Evolutionary conservation across 1,284 basidiomycete species (phyloP).

Genomic region (Pseudozyma pruni): DNA sequence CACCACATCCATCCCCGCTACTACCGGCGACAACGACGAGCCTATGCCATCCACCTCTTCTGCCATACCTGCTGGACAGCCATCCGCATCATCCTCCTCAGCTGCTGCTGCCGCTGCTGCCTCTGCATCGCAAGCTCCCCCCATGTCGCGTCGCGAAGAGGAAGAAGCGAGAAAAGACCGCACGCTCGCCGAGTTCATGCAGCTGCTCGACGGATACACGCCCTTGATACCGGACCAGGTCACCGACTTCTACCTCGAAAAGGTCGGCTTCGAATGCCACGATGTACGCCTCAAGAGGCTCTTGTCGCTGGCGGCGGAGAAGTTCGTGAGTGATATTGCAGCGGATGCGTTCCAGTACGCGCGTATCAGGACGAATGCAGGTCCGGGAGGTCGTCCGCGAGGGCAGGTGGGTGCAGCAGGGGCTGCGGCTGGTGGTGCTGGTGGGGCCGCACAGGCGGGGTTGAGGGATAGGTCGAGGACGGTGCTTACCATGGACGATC

Average conservation of each 20-base stretch:
- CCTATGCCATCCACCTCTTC: constrained; percentile 37
- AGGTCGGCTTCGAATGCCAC: constrained; percentile 94
- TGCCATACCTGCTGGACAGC: constrained; percentile 6
- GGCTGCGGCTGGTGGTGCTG: constrained; percentile 14
- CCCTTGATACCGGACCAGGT: constrained; percentile 98
- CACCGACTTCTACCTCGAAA: constrained; percentile 95
- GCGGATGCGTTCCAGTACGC: constrained; percentile 98
- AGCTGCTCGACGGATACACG: constrained; percentile 96
- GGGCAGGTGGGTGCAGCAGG: constrained; percentile 32
- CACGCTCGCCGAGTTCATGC: constrained; percentile 90
- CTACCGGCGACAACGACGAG: constrained; percentile 32
- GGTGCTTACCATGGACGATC: constrained; percentile 97
- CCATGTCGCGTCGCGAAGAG: constrained; percentile 70
- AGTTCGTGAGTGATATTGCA: constrained; percentile 96
- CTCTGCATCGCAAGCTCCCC: constrained; percentile 35
- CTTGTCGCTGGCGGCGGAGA: constrained; percentile 93
- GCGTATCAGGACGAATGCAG: constrained; percentile 79
- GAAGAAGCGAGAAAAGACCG: constrained; percentile 81
- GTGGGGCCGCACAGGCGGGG: constrained; percentile 16
- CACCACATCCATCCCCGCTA: constrained; percentile 6
- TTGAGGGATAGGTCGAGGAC: constrained; percentile 84
- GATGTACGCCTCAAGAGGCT: constrained; percentile 81
- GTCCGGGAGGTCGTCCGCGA: constrained; percentile 66
- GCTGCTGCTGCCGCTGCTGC: constrained; percentile 28
- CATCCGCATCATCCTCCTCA: constrained; percentile 21